Evolutionary conservation across 768 basidiomycete species (phyloP).

Genomic region (Mycena maculata): DNA sequence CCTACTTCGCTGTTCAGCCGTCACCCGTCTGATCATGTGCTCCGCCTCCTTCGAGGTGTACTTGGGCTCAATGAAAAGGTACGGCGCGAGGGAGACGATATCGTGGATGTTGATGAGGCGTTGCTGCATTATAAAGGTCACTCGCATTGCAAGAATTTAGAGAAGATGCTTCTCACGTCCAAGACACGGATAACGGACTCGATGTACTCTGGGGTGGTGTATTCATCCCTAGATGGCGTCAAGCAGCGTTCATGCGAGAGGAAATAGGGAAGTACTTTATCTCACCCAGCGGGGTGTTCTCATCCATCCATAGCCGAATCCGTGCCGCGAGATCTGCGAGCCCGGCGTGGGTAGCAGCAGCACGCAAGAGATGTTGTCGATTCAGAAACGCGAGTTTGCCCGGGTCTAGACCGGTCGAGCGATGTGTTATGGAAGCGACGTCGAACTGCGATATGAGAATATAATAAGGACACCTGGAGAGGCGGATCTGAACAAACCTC

Average conservation of each 20-base stretch:
- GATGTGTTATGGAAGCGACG: constrained; percentile 78
- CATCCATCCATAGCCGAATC: constrained; percentile 51
- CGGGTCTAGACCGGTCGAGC: constrained; percentile 84
- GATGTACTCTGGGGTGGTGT: constrained; percentile 69
- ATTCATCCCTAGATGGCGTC: constrained; percentile 47
- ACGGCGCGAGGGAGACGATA: constrained; percentile 74
- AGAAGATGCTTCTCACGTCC: constrained; percentile 58
- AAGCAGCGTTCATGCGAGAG: constrained; percentile 3
- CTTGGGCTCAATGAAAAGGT: constrained; percentile 82
- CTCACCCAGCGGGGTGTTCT: constrained; percentile 69
- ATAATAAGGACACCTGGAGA: background rate
- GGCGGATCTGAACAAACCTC: constrained; percentile 5
- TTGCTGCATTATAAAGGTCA: constrained; percentile 55
- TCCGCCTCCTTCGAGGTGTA: constrained; percentile 65
- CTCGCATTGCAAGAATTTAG: background rate
- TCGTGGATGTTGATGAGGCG: constrained; percentile 79
- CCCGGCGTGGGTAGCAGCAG: constrained; percentile 62
- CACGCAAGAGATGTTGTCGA: constrained; percentile 80
- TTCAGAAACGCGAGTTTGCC: constrained; percentile 89
- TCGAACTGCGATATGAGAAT: constrained; percentile 67
- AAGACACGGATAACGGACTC: constrained; percentile 70
- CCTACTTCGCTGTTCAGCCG: constrained; percentile 58
- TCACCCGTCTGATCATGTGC: constrained; percentile 60
- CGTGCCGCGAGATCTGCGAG: constrained; percentile 65
- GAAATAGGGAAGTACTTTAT: constrained; percentile 56